Base-by-base conservation (phyloP, 805 yeast species). In the Torulaspora quercuum region DNA sequence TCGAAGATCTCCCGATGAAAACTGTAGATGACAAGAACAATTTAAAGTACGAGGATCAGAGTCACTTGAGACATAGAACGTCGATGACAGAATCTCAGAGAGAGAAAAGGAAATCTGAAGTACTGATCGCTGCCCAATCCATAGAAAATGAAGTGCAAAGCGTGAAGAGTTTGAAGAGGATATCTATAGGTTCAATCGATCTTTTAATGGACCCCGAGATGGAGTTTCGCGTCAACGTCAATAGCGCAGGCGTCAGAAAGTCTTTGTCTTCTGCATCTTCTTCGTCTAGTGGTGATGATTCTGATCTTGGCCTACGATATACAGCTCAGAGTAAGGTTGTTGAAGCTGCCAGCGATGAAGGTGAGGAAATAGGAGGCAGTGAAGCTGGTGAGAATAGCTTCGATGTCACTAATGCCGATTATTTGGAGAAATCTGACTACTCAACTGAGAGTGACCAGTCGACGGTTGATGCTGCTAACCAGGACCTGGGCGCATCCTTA, bases 91-190 rank as follows among this genome's bases (percentile, higher is more conserved):
- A 37, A 13, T 11, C 40, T 10, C 35, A 37, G 37, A 27, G 39
- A 17, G 53, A 60, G 7, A 65, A 64, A 38, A 49, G 73, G 27
- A 67, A 68, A 39, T 66, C 73, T 37, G 64, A 75, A 51, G 66
- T 69, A 33, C 48, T 68, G 27, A 71, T 74, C 22, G 94, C 94
- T 2, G 88, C 86, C 3, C 78, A 78, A 49, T 86, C 87, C 5
- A 75, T 84, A 29, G 86, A 83, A 51, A 78, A 76, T 42, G 92
- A 84, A 53, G 70, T 82, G 44, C 76, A 78, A 59, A 77, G 79
- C 56, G 84, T 84, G 43, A 76, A 82, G 23, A 82, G 85, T 13
- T 63, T 84, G 46, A 84, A 84, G 55, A 67, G 94, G 41, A 65
- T 82, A 11, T 79, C 87, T 0, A 80, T 84, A 35, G 92, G 88